Percentiles rank a stretch among this genome's conserved stretches.
These are phyloP conservation scores for Neonothopanus nambi DNA, from an alignment of 1,284 basidiomycete genomes.

Conservation along the genomic window DNA sequence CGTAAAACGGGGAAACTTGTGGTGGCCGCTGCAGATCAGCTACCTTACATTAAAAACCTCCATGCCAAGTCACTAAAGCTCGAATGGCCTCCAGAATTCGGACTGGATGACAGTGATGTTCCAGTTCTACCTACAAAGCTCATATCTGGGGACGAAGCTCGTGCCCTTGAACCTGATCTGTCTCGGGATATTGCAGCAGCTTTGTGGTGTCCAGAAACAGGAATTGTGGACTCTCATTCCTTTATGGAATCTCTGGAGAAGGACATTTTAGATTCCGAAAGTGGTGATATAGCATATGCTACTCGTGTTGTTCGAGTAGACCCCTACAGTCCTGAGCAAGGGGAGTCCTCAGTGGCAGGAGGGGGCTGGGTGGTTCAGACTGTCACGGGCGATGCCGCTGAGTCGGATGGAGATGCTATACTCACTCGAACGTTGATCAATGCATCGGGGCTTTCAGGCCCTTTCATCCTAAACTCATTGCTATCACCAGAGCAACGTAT, in stretches of 20 bases:
- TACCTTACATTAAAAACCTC: conserved; percentile 69
- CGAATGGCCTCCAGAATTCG: conserved; percentile 48
- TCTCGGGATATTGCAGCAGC: conserved; percentile 71
- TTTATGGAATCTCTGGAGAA: conserved; percentile 79
- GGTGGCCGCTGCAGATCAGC: conserved; percentile 70
- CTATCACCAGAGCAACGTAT: conserved; percentile 56
- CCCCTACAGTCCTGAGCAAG: conserved; percentile 34
- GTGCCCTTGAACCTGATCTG: conserved; percentile 81
- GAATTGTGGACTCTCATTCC: conserved; percentile 88
- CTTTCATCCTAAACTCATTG: conserved; percentile 71
- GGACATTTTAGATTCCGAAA: conserved; percentile 73
- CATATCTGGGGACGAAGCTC: conserved; percentile 72
- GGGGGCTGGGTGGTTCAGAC: conserved; percentile 76
- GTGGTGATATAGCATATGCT: conserved; percentile 77
- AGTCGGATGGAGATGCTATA: conserved; percentile 68
- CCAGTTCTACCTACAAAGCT: conserved; percentile 66
- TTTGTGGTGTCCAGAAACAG: conserved; percentile 84
- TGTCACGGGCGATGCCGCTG: conserved; percentile 45
- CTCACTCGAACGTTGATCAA: conserved; percentile 88
- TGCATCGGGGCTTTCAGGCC: conserved; percentile 80
- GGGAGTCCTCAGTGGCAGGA: conserved; percentile 3
- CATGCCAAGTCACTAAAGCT: conserved; percentile 62
- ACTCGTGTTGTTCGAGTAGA: conserved; percentile 92
- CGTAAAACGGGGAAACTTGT: conserved; percentile 87
- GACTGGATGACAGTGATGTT: conserved; percentile 21